A percentile compares a stretch with the other conserved stretches of the same genome.
phyloP scores from a whole-genome alignment of 768 basidiomycete genomes.

The Pleurotus tuoliensis region DNA sequence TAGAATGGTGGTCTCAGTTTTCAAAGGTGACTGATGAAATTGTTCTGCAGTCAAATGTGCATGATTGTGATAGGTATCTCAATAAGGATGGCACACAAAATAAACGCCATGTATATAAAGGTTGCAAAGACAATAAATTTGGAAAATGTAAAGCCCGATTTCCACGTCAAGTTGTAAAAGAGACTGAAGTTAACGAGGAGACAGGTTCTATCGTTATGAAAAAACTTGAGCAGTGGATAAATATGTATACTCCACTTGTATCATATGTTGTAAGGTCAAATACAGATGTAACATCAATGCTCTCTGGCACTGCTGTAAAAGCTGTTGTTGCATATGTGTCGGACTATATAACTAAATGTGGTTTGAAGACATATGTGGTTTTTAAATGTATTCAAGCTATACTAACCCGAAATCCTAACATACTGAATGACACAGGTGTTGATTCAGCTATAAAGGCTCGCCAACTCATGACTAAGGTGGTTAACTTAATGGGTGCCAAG shows the following conservation, averaged over 20 bases:
- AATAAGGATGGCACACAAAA: conserved; percentile 14
- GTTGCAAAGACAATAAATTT: background rate
- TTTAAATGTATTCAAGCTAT: conserved; percentile 8
- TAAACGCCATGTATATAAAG: conserved; percentile 1
- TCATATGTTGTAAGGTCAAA: conserved; percentile 24
- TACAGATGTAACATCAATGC: no score
- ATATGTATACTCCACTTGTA: conserved; percentile 19
- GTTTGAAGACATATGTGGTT: conserved; percentile 27
- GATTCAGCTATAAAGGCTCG: conserved; percentile 14
- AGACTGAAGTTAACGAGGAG: conserved; percentile 20
- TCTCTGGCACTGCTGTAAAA: conserved; percentile 17
- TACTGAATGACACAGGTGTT: background rate
- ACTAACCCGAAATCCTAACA: conserved; percentile 12
- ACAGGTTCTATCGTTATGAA: conserved; percentile 21
- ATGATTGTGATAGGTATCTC: conserved; percentile 16
- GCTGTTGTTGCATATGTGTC: conserved; percentile 29
- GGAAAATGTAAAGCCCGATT: conserved; percentile 22
- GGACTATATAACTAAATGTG: conserved; percentile 24
- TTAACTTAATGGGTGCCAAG: conserved; percentile 24
- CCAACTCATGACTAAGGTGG: conserved; percentile 21
- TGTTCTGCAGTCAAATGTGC: conserved; percentile 22
- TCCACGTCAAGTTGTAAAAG: conserved; percentile 14
- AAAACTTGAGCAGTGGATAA: conserved; percentile 26
- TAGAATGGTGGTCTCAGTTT: conserved; percentile 15
- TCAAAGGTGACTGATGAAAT: conserved; percentile 23